Evolutionary conservation across 106 monocot genomes (phyloP).

Genomic region (Dendrobium nobile): DNA sequence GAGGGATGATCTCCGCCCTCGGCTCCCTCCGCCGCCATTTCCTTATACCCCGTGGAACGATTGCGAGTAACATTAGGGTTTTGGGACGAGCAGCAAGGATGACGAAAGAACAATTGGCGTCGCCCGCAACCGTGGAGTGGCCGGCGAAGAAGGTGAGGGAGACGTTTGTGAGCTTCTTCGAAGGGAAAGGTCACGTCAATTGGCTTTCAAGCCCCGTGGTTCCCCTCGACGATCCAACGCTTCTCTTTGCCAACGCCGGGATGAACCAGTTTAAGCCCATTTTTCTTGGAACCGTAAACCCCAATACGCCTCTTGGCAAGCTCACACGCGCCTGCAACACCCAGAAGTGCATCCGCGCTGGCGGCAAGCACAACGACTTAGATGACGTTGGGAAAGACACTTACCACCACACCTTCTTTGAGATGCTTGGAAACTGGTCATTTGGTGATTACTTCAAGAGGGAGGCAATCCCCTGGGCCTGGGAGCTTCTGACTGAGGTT

Average conservation of each 20-base stretch:
- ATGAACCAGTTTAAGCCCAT: slow-evolving; percentile 99
- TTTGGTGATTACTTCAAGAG: slow-evolving; percentile 95
- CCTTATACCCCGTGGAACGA: background rate
- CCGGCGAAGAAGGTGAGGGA: slow-evolving; percentile 57
- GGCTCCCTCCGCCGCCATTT: background rate
- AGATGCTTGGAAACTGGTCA: slow-evolving; percentile 99
- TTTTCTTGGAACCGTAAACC: slow-evolving; percentile 75
- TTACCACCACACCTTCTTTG: slow-evolving; percentile 97
- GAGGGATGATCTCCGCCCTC: background rate
- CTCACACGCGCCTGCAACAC: slow-evolving; percentile 79
- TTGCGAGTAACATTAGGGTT: background rate
- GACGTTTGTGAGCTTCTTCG: slow-evolving; percentile 70
- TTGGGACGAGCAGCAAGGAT: background rate
- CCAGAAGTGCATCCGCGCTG: slow-evolving; percentile 99
- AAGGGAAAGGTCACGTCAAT: slow-evolving; percentile 52
- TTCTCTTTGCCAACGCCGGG: slow-evolving; percentile 93
- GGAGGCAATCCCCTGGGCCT: slow-evolving; percentile 79
- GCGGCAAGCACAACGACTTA: slow-evolving; percentile 97
- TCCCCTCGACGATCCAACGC: slow-evolving; percentile 88
- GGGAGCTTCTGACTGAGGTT: slow-evolving; percentile 94
- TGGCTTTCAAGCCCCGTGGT: slow-evolving; percentile 95
- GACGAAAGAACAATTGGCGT: slow-evolving; percentile 1
- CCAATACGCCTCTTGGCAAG: slow-evolving; percentile 56
- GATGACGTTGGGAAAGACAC: slow-evolving; percentile 98
- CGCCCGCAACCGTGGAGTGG: slow-evolving; percentile 37